Conservation (phyloP, 2,329 filamentous ascomycete genomes). For the Botrytis porri region DNA sequence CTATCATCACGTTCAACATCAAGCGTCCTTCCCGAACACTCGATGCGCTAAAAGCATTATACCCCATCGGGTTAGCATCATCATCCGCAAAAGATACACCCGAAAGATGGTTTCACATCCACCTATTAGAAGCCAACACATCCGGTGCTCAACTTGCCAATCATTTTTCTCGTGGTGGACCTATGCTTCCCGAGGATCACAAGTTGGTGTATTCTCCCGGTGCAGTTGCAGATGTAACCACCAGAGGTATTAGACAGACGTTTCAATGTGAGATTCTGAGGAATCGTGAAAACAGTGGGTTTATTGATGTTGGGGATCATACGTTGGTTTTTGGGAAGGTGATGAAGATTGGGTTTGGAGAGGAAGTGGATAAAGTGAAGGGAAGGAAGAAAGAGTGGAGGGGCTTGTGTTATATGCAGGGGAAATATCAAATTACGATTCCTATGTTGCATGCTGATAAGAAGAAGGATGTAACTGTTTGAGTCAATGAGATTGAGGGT, state of each 20-base stretch:
- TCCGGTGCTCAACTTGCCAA: constrained; percentile 30
- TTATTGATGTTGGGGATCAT: constrained; percentile 35
- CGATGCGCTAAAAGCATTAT: constrained; percentile 25
- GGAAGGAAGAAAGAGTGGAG: background rate
- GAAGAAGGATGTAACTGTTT: background rate
- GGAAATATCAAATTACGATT: background rate
- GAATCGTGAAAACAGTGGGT: background rate
- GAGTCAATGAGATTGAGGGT: background rate
- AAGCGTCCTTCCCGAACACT: constrained; percentile 35
- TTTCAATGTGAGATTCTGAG: constrained; percentile 29
- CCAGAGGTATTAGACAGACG: constrained; percentile 19
- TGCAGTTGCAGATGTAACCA: background rate
- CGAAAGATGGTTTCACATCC: constrained; percentile 3
- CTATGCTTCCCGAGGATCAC: background rate
- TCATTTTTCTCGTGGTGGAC: constrained; percentile 31
- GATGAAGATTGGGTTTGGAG: constrained; percentile 21
- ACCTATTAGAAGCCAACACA: constrained; percentile 17
- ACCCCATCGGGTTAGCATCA: constrained; percentile 21
- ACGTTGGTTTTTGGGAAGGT: constrained; percentile 33
- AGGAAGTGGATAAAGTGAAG: background rate
- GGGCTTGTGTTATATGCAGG: constrained; percentile 4
- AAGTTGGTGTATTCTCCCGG: background rate
- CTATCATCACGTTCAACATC: constrained; percentile 39
- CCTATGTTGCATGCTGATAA: background rate
- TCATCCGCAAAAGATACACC: background rate